Base-by-base conservation (phyloP, 1,139 yeast species). In the Entelexis paramagnoliae region DNA sequence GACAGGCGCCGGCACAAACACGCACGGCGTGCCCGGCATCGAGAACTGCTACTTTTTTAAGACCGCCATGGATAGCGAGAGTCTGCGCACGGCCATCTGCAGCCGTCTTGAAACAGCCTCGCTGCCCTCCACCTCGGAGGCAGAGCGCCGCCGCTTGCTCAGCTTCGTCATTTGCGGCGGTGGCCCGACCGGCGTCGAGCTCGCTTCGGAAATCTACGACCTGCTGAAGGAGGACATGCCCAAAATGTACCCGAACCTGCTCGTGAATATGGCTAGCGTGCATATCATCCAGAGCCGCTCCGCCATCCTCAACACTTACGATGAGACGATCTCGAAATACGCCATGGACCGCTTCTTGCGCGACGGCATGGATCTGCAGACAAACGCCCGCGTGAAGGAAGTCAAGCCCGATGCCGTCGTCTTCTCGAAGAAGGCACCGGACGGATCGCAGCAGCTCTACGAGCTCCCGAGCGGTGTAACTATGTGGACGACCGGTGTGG, bases 81-180 rank as follows among this genome's bases (percentile, higher is more conserved):
- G 65, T 51, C 73, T 80, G 55, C 73, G 81, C 60, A 72, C 73
- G 58, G 73, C 73, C 55, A 75, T 80, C 49, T 76, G 78, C 50
- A 68, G 69, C 43, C 72, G 78, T 56, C 67, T 79, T 50, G 84
- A 80, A 63, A 66, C 66, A 51, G 84, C 84, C 2, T 74, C 81
- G 56, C 66, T 79, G 58, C 83, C 83, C 54, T 76, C 82, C 0
- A 78, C 80, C 1, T 56, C 78, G 1, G 78, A 76, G 55, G 80
- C 73, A 48, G 83, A 79, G 62, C 74, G 83, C 59, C 77, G 74
- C 60, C 72, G 73, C 52, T 64, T 79, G 50, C 66, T 80, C 51
- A 76, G 80, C 57, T 79, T 79, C 67, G 84, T 80, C 26, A 74
- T 80, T 41, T 80, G 83, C 62, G 85, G 84, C 55, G 85, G 83